Evolutionary conservation across 1,284 basidiomycete species (phyloP), one percentile per base, ranked within the genome.

Genomic region (Sporisorium exsertum): DNA sequence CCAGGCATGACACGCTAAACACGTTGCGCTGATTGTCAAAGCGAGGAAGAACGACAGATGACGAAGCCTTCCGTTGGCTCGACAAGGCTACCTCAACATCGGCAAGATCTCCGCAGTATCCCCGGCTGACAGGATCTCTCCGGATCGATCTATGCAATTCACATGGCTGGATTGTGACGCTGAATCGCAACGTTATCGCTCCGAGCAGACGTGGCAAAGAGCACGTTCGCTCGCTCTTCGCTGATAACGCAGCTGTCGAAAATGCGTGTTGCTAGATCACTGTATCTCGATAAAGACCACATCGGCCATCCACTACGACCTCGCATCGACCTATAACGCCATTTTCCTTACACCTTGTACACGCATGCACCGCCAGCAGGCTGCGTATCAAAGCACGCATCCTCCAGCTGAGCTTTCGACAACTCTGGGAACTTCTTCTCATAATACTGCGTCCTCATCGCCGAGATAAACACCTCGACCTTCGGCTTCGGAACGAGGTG

Each of bases 351-450:
- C 18, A 72, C 64, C 60, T 66, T 69, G 70, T 72, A 77, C 54
- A 84, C 64, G 45, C 83, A 84, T 8, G 84, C 84, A 3, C 84
- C 84, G 18, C 77, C 75, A 8, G 81, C 81, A 0, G 84, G 84
- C 57, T 81, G 61, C 18, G 81, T 85, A 33, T 75, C 78, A 37
- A 85, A 81, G 51, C 84, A 64, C 10, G 79, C 79, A 43, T 81
- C 74, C 8, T 69, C 53, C 20, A 85, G 53, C 67, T 79, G 59
- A 3, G 50, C 59, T 33, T 80, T 55, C 10, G 49, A 64, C 24
- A 84, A 52, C 9, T 68, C 52, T 1, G 79, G 78, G 61, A 67
- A 81, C 29, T 69, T 63, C 37, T 72, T 63, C 0, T 27, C 50
- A 50, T 77, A 84, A 49, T 81, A 85, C 47, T 70, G 65, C 13